Evolutionary conservation across 441 rosid species (phyloP).

Genomic region (Arabidopsis lyrata): DNA sequence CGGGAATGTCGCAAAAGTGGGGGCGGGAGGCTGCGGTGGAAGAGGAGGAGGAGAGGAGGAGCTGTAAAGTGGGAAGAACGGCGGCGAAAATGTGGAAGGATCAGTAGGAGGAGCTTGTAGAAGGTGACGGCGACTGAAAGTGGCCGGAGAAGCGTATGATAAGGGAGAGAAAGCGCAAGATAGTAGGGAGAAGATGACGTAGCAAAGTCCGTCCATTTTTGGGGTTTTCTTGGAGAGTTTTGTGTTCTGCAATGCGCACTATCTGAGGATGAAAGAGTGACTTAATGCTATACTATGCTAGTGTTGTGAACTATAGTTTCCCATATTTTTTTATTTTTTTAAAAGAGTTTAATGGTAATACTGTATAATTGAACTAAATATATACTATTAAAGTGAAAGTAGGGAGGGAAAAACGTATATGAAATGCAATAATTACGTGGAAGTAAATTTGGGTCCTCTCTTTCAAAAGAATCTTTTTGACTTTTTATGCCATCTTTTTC

Average conservation of each 20-base stretch:
- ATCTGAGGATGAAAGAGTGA: slow-evolving; percentile 32
- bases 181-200: slow-evolving; percentile 30
- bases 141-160: slow-evolving; percentile 24
- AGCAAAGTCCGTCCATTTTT: slow-evolving; percentile 26
- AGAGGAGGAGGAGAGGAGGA: slow-evolving; percentile 47
- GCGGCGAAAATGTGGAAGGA: slow-evolving; percentile 51
- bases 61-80: slow-evolving; percentile 51
- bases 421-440: slow-evolving; percentile 44
- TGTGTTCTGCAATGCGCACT: slow-evolving; percentile 40
- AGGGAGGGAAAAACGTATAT: slow-evolving; percentile 37
- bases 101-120: slow-evolving; percentile 48
- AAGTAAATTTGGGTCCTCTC: slow-evolving; percentile 38
- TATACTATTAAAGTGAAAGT: neutral
- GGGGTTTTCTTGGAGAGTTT: slow-evolving; percentile 28
- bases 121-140: slow-evolving; percentile 39
- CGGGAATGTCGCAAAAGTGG: slow-evolving; percentile 78
- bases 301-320: neutral
- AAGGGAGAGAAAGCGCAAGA: slow-evolving; percentile 30
- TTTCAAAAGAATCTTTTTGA: slow-evolving; percentile 49
- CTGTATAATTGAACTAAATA: neutral
- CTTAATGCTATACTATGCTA: slow-evolving; percentile 14
- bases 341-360: too few relatives aligned
- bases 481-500: slow-evolving; percentile 38
- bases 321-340: too few relatives aligned
- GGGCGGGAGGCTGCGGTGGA: slow-evolving; percentile 54